Evolutionary conservation across 2,329 filamentous ascomycete species (phyloP).

Genomic region (Penicillium psychrosexuale): DNA sequence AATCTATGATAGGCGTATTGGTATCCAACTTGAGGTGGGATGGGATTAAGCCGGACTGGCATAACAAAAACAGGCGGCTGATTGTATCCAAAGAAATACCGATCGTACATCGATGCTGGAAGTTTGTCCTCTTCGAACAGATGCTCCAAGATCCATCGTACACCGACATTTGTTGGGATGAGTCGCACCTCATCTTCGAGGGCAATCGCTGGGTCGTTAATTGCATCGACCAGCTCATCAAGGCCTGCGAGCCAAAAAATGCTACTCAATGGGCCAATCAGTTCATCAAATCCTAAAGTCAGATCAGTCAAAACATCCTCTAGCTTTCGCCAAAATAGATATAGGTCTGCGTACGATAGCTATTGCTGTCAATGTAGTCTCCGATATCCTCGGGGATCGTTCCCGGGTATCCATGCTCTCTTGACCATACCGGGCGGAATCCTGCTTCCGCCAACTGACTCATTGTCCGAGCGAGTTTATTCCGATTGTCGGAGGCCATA

Average conservation of each 20-base stretch:
- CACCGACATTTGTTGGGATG: not conserved
- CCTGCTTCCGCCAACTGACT: not conserved
- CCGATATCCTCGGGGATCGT: not conserved
- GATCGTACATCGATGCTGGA: not conserved
- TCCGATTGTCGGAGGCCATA: not conserved
- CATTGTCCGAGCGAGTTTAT: not conserved
- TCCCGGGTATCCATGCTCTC: not conserved
- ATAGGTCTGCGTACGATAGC: not conserved
- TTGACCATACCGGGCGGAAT: not conserved
- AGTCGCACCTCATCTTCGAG: not conserved
- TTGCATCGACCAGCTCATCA: not conserved
- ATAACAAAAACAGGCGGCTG: not conserved
- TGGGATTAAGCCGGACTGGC: not conserved
- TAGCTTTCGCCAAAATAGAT: not conserved
- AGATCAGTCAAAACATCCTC: not conserved
- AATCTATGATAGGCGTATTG: not conserved
- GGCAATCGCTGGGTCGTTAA: not conserved
- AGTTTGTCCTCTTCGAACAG: not conserved
- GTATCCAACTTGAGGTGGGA: not conserved
- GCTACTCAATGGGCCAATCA: not conserved
- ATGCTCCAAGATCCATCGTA: not conserved
- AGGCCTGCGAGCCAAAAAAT: not conserved
- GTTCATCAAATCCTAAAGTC: not conserved
- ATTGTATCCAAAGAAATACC: not conserved
- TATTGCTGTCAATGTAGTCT: not conserved